Evolutionary conservation across 2,329 filamentous ascomycete genomes (phyloP).

Genomic region (Neopestalotiopsis rosae): DNA sequence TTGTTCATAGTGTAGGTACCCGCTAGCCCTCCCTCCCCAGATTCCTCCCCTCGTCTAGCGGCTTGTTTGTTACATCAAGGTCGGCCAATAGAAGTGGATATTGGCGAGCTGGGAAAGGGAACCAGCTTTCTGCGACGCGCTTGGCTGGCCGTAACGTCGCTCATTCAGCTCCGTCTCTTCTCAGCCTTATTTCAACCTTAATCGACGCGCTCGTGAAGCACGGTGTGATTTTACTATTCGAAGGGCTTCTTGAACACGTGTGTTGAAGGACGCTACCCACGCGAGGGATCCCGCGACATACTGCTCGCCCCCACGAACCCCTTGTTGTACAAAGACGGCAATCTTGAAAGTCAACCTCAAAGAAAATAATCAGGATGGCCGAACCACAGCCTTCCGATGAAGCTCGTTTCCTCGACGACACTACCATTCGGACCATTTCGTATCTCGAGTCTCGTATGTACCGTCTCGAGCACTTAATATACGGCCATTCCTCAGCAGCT

Average conservation of each 20-base stretch:
- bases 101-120: neutral
- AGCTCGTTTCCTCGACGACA: conserved; percentile 49
- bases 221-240: neutral
- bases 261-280: no score
- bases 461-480: conserved; percentile 64
- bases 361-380: neutral
- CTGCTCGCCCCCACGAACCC: no score
- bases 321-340: no score
- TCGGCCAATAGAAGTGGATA: neutral
- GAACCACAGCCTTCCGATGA: neutral
- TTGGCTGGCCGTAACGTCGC: neutral
- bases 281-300: no score
- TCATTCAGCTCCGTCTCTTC: neutral
- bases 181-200: conserved; percentile 15
- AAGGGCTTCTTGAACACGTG: no score
- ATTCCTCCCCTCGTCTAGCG: neutral
- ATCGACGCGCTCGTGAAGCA: neutral
- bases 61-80: neutral
- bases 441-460: conserved; percentile 64
- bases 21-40: neutral
- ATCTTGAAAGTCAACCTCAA: neutral
- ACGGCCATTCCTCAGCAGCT: conserved; percentile 47
- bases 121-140: neutral
- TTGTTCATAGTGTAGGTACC: neutral
- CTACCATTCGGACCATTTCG: conserved; percentile 59